Conservation (phyloP, 2,329 filamentous ascomycete species). For the Xylariaceae sp. region DNA sequence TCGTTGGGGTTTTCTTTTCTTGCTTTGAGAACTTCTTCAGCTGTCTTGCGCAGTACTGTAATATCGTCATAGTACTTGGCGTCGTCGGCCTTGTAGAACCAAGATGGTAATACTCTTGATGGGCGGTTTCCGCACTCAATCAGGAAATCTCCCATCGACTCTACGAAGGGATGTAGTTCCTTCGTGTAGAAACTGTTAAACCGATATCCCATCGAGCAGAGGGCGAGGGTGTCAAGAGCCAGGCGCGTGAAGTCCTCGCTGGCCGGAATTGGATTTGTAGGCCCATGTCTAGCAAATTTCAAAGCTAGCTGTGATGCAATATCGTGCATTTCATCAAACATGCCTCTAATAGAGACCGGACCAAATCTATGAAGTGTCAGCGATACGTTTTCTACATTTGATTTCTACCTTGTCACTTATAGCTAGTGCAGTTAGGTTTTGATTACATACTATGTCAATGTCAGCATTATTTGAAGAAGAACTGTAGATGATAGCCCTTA, state of each 20-base stretch:
- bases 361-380: slow-evolving; percentile 64
- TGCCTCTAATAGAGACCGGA: slow-evolving; percentile 60
- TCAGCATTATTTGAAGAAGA: slow-evolving; percentile 14
- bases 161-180: slow-evolving; percentile 65
- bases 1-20: slow-evolving; percentile 52
- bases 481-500: too few species aligned
- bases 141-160: slow-evolving; percentile 63
- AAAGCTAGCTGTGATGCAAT: slow-evolving; percentile 61
- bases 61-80: slow-evolving; percentile 54
- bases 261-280: slow-evolving; percentile 52
- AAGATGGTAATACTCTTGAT: slow-evolving; percentile 43
- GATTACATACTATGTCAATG: slow-evolving; percentile 15
- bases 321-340: slow-evolving; percentile 69
- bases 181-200: slow-evolving; percentile 74
- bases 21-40: slow-evolving; percentile 56
- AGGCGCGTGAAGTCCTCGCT: slow-evolving; percentile 42
- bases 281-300: slow-evolving; percentile 65
- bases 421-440: too few species aligned
- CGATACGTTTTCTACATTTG: too few species aligned
- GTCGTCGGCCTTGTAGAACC: slow-evolving; percentile 47
- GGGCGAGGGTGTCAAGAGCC: slow-evolving; percentile 66
- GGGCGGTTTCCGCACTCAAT: slow-evolving; percentile 50
- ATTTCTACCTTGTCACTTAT: too few species aligned
- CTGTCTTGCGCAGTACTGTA: slow-evolving; percentile 49
- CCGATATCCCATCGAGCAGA: slow-evolving; percentile 67